phyloP scores from a whole-genome alignment of 169 alveolate genomes.

The Eimeria falciformis region DNA sequence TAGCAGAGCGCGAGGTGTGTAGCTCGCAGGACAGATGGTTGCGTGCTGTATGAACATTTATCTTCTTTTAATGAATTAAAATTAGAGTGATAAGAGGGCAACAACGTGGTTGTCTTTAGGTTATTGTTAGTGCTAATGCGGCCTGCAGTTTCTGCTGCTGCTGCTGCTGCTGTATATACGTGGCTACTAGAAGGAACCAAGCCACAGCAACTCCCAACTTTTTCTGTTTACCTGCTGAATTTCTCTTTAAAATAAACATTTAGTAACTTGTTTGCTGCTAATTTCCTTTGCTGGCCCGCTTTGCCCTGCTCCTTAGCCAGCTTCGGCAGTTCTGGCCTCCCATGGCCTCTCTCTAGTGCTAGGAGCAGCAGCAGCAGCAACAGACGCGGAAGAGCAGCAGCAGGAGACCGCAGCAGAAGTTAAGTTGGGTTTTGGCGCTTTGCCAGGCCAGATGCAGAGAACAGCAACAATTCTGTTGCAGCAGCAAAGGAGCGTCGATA shows the following conservation, averaged over 20 bases:
- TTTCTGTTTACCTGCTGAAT: neutral
- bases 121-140: no score
- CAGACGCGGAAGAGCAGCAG: neutral
- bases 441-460: no score
- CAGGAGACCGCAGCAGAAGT: neutral
- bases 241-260: neutral
- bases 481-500: neutral
- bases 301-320: neutral
- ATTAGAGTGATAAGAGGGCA: no score
- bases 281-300: no score
- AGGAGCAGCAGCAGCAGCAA: neutral
- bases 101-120: no score
- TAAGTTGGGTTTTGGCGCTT: neutral
- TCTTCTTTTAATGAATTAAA: no score
- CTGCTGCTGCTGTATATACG: neutral
- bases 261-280: no score
- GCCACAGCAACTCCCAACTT: neutral
- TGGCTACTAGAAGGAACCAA: neutral
- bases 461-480: no score
- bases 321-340: neutral
- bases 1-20: no score
- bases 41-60: no score
- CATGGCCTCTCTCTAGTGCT: neutral
- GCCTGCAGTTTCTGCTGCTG: no score
- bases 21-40: no score